Evolutionary conservation across 2,329 filamentous ascomycete species (phyloP).

Genomic region (Monilinia laxa): DNA sequence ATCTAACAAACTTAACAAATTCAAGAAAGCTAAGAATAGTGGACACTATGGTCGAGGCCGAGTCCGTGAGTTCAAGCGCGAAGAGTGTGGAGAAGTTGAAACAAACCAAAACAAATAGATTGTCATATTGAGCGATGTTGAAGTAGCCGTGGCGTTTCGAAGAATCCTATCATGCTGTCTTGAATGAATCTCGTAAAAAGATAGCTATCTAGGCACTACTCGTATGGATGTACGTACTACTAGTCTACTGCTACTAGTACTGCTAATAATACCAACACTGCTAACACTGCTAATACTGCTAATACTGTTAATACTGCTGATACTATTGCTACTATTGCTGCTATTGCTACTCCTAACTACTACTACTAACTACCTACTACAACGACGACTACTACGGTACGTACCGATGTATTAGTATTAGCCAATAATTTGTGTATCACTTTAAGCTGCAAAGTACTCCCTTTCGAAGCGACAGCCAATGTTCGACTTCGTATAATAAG

Average conservation of each 20-base stretch:
- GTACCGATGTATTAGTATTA: constrained; percentile 1
- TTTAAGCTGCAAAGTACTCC: not conserved
- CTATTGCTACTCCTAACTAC: too few relatives aligned
- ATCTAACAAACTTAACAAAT: too few relatives aligned
- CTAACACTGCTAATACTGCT: too few relatives aligned
- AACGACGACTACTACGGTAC: not conserved
- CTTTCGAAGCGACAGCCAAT: not conserved
- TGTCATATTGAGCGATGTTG: not conserved
- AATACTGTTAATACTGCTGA: too few relatives aligned
- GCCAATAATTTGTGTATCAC: not conserved
- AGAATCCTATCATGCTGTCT: not conserved
- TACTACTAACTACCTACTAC: not conserved
- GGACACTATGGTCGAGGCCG: constrained; percentile 26
- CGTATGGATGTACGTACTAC: constrained; percentile 1
- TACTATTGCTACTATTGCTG: too few relatives aligned
- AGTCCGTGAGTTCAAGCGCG: constrained; percentile 18
- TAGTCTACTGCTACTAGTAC: too few relatives aligned
- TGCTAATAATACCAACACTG: too few relatives aligned
- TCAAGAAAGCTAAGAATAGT: constrained; percentile 26
- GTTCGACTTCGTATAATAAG: not conserved
- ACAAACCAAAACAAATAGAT: constrained; percentile 13
- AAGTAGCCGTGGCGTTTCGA: not conserved
- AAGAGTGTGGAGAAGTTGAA: constrained; percentile 24
- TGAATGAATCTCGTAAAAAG: constrained; percentile 11
- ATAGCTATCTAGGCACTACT: not conserved